Conservation (phyloP, 129 eudicot genomes). For the Chrysanthemum makinoi region DNA sequence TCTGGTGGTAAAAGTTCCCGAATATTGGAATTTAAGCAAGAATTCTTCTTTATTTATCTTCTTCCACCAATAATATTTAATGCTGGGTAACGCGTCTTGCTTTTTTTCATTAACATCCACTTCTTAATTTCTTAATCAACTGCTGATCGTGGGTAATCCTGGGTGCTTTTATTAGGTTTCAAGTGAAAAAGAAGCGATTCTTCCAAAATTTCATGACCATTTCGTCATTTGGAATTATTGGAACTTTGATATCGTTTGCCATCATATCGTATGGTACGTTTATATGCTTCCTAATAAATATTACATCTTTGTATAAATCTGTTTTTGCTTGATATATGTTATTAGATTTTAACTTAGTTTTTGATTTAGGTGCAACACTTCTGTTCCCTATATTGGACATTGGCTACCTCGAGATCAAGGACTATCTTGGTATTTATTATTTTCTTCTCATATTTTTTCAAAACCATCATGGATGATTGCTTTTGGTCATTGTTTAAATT, state of each 20-base stretch:
- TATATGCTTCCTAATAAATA: background rate
- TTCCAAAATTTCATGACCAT: constrained; percentile 76
- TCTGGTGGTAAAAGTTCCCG: constrained; percentile 61
- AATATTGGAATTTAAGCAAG: constrained; percentile 56
- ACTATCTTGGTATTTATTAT: constrained; percentile 67
- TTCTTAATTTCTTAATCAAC: constrained; percentile 1
- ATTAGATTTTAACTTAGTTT: background rate
- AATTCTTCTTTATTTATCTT: constrained; percentile 79
- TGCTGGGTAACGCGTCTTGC: constrained; percentile 65
- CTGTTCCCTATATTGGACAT: constrained; percentile 46
- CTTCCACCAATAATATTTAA: constrained; percentile 93
- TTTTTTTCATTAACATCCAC: background rate
- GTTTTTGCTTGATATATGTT: background rate
- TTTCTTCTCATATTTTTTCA: background rate
- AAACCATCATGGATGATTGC: background rate
- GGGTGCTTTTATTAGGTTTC: constrained; percentile 49
- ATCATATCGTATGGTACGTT: constrained; percentile 68
- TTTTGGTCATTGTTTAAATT: background rate
- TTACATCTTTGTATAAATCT: background rate
- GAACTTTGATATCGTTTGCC: constrained; percentile 75
- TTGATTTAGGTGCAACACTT: constrained; percentile 51
- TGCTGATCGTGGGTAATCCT: background rate
- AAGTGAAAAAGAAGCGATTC: constrained; percentile 80
- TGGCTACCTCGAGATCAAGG: constrained; percentile 61
- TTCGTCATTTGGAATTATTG: constrained; percentile 67